A percentile compares a stretch with the other conserved stretches of the same genome.
These are phyloP conservation scores for Colletotrichum simmondsii DNA, from an alignment of 2,329 filamentous ascomycete species.

Conservation along the genomic window DNA sequence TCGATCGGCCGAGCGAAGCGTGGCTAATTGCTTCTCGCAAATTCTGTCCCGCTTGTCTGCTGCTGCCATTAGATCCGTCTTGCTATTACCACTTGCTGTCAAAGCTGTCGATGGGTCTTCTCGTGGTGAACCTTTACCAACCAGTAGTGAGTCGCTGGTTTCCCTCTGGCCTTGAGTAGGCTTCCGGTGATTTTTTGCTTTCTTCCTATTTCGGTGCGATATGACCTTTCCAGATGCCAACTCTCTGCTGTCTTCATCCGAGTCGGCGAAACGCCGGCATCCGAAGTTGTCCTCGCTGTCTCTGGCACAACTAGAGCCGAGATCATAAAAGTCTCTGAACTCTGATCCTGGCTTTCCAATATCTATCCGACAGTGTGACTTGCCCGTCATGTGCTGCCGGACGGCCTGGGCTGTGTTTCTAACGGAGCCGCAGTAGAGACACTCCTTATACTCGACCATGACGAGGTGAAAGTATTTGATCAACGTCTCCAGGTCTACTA, in stretches of 20 bases:
- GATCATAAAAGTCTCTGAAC: slow-evolving; percentile 51
- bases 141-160: not conserved
- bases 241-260: slow-evolving; percentile 43
- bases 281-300: not conserved
- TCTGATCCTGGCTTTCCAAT: slow-evolving; percentile 46
- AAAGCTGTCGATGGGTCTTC: not conserved
- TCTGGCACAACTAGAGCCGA: slow-evolving; percentile 33
- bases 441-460: slow-evolving; percentile 59
- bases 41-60: slow-evolving; percentile 19
- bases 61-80: slow-evolving; percentile 1
- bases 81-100: not conserved
- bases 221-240: slow-evolving; percentile 49
- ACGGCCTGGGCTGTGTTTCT: slow-evolving; percentile 54
- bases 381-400: slow-evolving; percentile 62
- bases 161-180: not conserved
- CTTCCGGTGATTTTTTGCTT: not conserved
- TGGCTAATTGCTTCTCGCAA: slow-evolving; percentile 38
- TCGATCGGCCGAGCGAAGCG: slow-evolving; percentile 40
- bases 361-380: slow-evolving; percentile 58
- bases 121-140: too few relatives aligned
- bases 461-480: slow-evolving; percentile 59
- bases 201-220: slow-evolving; percentile 37
- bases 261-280: not conserved
- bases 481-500: slow-evolving; percentile 57
- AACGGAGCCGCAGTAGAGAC: slow-evolving; percentile 59